Conservation (phyloP, 2,329 filamentous ascomycete species). For the Westerdykella sp. region DNA sequence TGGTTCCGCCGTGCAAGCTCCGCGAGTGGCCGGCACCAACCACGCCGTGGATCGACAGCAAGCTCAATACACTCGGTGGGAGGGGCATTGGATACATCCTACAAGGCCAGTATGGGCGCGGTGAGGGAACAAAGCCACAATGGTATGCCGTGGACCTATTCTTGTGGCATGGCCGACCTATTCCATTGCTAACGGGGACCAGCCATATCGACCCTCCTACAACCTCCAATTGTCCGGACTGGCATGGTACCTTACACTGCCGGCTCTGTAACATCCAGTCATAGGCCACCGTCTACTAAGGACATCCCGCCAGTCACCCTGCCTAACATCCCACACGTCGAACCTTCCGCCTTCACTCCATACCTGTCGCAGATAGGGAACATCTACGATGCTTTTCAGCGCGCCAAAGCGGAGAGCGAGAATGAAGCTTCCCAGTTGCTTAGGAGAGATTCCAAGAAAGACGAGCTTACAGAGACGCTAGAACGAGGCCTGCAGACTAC, state of each 20-base stretch:
- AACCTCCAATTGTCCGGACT: slow-evolving; percentile 82
- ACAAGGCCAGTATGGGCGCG: slow-evolving; percentile 51
- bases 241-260: slow-evolving; percentile 75
- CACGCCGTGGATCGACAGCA: slow-evolving; percentile 72
- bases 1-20: slow-evolving; percentile 43
- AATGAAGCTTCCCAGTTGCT: slow-evolving; percentile 48
- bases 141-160: slow-evolving; percentile 45
- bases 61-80: slow-evolving; percentile 86
- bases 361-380: slow-evolving; percentile 82
- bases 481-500: slow-evolving; percentile 36
- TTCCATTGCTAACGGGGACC: slow-evolving; percentile 9
- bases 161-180: not conserved
- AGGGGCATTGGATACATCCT: slow-evolving; percentile 69
- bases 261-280: slow-evolving; percentile 61
- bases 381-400: slow-evolving; percentile 81
- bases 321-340: slow-evolving; percentile 78
- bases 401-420: slow-evolving; percentile 71
- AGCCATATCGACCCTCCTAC: slow-evolving; percentile 91
- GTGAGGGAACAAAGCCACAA: slow-evolving; percentile 75
- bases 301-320: slow-evolving; percentile 92
- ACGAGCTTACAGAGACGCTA: slow-evolving; percentile 46
- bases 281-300: slow-evolving; percentile 74
- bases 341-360: slow-evolving; percentile 70
- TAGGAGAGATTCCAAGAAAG: slow-evolving; percentile 44
- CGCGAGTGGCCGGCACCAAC: slow-evolving; percentile 42